A percentile compares a stretch with the other conserved stretches of the same genome.
Conservation (phyloP, 2,329 filamentous ascomycete species). For the Exophiala aquamarina region DNA sequence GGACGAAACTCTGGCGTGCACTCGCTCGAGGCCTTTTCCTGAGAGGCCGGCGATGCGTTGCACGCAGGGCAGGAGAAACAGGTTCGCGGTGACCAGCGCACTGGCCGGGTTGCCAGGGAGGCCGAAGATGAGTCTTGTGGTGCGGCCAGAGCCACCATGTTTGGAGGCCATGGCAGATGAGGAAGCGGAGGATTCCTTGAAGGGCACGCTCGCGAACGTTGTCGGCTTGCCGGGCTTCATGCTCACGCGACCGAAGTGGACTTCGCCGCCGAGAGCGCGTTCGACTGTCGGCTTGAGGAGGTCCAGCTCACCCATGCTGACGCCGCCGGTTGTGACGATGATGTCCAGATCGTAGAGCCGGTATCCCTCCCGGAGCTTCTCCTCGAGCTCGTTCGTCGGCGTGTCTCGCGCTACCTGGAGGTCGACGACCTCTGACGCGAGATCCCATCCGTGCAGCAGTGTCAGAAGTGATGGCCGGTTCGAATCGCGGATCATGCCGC, state of each 20-base stretch:
- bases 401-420: constrained; percentile 70
- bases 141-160: constrained; percentile 39
- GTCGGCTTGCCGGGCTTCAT: constrained; percentile 99
- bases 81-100: constrained; percentile 86
- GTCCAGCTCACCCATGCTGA: constrained; percentile 97
- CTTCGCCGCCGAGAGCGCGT: constrained; percentile 81
- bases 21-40: constrained; percentile 63
- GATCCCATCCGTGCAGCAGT: constrained; percentile 72
- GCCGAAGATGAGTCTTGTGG: constrained; percentile 73
- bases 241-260: constrained; percentile 91
- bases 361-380: constrained; percentile 72
- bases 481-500: constrained; percentile 89
- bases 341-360: constrained; percentile 65
- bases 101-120: constrained; percentile 93
- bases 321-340: constrained; percentile 87
- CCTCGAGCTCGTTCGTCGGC: constrained; percentile 69
- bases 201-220: constrained; percentile 86
- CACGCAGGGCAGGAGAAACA: constrained; percentile 87
- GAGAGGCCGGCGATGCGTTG: constrained; percentile 71
- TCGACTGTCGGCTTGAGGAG: constrained; percentile 96
- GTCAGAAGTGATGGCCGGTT: constrained; percentile 87
- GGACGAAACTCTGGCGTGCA: constrained; percentile 70
- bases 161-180: constrained; percentile 2
- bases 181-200: constrained; percentile 49
- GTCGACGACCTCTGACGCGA: constrained; percentile 66